These are phyloP conservation scores for Ceratocystis lukuohia DNA, from an alignment of 2,329 filamentous ascomycete genomes.

Conservation along the genomic window DNA sequence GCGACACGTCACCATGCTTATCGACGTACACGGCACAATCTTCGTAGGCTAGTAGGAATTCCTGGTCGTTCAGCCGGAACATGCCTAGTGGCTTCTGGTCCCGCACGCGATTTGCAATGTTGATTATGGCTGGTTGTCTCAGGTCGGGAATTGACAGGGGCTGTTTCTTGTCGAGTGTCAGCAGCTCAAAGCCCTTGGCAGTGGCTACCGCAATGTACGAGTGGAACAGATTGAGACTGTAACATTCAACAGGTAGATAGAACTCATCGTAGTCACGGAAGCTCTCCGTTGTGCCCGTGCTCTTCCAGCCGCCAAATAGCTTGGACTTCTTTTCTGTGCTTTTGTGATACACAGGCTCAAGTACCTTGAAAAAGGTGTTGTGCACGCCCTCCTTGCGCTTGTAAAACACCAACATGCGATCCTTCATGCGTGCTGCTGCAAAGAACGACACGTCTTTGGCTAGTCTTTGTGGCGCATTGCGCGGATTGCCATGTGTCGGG, in stretches of 20 bases:
- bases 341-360: conserved; percentile 92
- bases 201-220: conserved; percentile 86
- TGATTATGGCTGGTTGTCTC: conserved; percentile 61
- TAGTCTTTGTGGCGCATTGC: conserved; percentile 81
- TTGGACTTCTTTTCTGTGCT: conserved; percentile 70
- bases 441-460: conserved; percentile 95
- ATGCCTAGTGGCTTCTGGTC: conserved; percentile 82
- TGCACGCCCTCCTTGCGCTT: conserved; percentile 88
- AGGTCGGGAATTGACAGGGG: conserved; percentile 88
- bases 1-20: conserved; percentile 90
- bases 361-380: conserved; percentile 92
- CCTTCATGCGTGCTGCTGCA: conserved; percentile 91
- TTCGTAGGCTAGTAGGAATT: conserved; percentile 87
- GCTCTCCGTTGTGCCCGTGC: conserved; percentile 57
- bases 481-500: conserved; percentile 54
- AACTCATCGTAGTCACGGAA: conserved; percentile 99
- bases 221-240: conserved; percentile 90
- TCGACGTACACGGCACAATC: conserved; percentile 97
- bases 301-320: conserved; percentile 37
- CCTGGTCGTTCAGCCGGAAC: conserved; percentile 85
- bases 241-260: conserved; percentile 92
- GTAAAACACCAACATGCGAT: conserved; percentile 86
- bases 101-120: conserved; percentile 71
- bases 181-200: conserved; percentile 82
- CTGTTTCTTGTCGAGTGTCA: conserved; percentile 94